These are phyloP conservation scores for Camellia lanceoleosa DNA, from an alignment of 148 eudicot species.

Conservation along the genomic window DNA sequence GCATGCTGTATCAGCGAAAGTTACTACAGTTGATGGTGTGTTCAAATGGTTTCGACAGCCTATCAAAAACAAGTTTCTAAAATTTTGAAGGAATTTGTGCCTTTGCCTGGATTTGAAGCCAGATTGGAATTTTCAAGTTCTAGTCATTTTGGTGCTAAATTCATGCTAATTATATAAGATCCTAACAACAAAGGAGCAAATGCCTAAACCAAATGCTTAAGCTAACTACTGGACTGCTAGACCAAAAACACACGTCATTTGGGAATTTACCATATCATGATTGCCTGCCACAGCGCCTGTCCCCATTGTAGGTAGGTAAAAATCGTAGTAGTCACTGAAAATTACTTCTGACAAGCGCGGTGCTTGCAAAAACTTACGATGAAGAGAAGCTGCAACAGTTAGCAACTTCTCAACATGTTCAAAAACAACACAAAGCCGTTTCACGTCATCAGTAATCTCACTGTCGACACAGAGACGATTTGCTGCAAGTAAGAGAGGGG, in stretches of 20 bases:
- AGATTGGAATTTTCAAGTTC: neutral
- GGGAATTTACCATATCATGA: conserved; percentile 36
- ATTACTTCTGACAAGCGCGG: conserved; percentile 61
- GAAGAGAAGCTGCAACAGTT: conserved; percentile 73
- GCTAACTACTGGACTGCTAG: neutral
- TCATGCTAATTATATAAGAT: neutral
- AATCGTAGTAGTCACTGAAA: conserved; percentile 61
- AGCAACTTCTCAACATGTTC: conserved; percentile 66
- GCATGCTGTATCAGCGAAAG: neutral
- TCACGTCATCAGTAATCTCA: conserved; percentile 61
- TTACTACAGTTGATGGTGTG: neutral
- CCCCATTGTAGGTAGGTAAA: conserved; percentile 68
- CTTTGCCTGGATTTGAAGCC: neutral
- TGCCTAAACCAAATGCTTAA: neutral
- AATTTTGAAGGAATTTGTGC: conserved; percentile 1
- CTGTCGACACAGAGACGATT: conserved; percentile 42
- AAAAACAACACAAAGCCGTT: conserved; percentile 56
- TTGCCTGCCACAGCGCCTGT: conserved; percentile 29
- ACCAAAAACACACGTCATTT: neutral
- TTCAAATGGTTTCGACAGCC: neutral
- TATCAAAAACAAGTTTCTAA: neutral
- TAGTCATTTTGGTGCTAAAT: neutral
- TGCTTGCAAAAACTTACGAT: conserved; percentile 63
- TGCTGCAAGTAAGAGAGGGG: conserved; percentile 35
- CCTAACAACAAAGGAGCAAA: neutral